Evolutionary conservation across 2,329 filamentous ascomycete genomes (phyloP), one percentile per base, ranked within the genome.

Genomic region (Trichoderma afroharzianum): DNA sequence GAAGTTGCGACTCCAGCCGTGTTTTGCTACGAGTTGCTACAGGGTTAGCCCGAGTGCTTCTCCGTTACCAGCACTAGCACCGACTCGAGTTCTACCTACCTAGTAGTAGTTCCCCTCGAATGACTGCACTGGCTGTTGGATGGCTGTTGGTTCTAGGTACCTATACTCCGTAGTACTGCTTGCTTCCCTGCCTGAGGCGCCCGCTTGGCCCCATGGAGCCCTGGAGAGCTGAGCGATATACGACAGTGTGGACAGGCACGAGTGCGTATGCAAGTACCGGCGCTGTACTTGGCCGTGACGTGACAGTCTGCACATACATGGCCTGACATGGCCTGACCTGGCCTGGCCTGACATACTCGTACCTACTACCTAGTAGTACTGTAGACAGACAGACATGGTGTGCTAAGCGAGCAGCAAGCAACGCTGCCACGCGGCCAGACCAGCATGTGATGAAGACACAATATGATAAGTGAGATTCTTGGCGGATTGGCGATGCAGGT

Each of bases 401-500:
- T 30, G 63, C 26, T 67, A 67, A 67, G 63, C 63, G 63, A 67
- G 62, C 62, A 63, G 24, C 50, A 55, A 63, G 24, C 50, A 55
- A 21, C 26, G 63, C 28, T 28, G 47, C 63, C 63, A 67, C 63
- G 63, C 63, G 63, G 63, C 63, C 63, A 30, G 50, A 18, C n/a
- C 50, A 67, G 30, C 50, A 67, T 67, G 63, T 67, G 63, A 67
- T 58, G 63, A 39, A 55, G 30, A 67, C n/a, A 66, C n/a, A 33
- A 36, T 14, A 21, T 63, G 50, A 39, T 58, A 39, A 36, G 63
- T 67, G 63, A 57, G 47, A 67, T 57, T 43, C 47, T 53, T 53
- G 47, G 47, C 47, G 47, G 47, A 24, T 43, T 33, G 33, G 12
- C 28, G 39, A 64, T 53, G 63, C 47, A 67, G 63, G 63, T 67